Percentiles rank a stretch among this genome's conserved stretches.
Evolutionary conservation across 2,329 filamentous ascomycete genomes (phyloP).

Genomic region (Mycosphaerella sp.): DNA sequence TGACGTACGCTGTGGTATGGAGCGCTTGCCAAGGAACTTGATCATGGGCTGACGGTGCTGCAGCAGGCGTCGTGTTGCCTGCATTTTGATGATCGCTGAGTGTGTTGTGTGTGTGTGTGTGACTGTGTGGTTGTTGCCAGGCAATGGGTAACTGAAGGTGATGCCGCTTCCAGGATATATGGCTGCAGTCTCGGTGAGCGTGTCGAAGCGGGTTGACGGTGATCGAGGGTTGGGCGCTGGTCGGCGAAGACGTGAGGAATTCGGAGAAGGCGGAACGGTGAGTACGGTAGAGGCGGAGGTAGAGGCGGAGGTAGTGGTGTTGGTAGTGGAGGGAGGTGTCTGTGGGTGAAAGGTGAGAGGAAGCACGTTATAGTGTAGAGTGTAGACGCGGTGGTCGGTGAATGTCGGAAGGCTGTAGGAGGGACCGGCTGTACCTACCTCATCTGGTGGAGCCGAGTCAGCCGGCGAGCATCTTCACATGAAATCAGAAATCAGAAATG

Average conservation of each 20-base stretch:
- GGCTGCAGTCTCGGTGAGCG: too few species aligned
- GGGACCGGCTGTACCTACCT: too few species aligned
- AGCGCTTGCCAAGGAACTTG: slow-evolving; percentile 46
- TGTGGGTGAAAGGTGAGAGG: too few species aligned
- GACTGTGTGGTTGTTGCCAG: not conserved
- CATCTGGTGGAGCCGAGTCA: too few species aligned
- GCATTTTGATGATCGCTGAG: slow-evolving; percentile 30
- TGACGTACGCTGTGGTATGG: slow-evolving; percentile 39
- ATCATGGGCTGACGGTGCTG: slow-evolving; percentile 47
- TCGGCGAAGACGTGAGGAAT: too few species aligned
- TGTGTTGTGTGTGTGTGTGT: slow-evolving; percentile 13
- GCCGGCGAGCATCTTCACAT: not conserved
- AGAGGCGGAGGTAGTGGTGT: not conserved
- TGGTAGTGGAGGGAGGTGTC: not conserved
- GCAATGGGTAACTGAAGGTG: not conserved
- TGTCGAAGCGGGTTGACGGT: too few species aligned
- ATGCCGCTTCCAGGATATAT: too few species aligned
- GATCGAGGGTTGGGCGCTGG: too few species aligned
- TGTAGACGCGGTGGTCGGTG: not conserved
- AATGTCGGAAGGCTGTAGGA: not conserved
- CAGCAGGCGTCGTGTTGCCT: slow-evolving; percentile 42
- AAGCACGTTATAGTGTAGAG: too few species aligned
- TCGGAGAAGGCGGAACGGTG: not conserved
- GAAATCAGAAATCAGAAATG: not conserved
- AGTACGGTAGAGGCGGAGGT: not conserved